Evolutionary conservation across 257 asterid genomes (phyloP).

Genomic region (Solanum medicagineum): DNA sequence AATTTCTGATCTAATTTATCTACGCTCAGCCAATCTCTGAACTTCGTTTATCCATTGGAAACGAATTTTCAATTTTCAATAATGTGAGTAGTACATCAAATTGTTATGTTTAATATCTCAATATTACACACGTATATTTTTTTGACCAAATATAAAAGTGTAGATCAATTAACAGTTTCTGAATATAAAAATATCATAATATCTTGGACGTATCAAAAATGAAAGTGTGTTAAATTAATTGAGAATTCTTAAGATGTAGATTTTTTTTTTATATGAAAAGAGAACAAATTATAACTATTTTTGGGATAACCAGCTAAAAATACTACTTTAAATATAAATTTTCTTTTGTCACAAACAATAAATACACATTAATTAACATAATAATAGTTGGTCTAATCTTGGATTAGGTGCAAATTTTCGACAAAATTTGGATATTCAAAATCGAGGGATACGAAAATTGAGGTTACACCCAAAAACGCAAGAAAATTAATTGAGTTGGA

Average conservation of each 20-base stretch:
- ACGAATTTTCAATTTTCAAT: neutral
- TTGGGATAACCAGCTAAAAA: neutral
- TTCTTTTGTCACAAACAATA: neutral
- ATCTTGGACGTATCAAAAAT: neutral
- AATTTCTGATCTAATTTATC: neutral
- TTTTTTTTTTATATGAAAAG: neutral
- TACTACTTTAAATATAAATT: neutral
- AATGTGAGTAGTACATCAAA: neutral
- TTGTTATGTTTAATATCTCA: too few species aligned
- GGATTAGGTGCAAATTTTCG: constrained; percentile 8
- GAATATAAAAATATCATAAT: neutral
- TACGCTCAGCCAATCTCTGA: too few species aligned
- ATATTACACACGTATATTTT: neutral
- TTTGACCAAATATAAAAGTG: neutral
- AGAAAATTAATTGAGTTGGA: neutral
- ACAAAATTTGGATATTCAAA: constrained; percentile 19
- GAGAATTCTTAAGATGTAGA: neutral
- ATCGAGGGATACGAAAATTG: constrained; percentile 7
- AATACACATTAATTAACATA: constrained; percentile 3
- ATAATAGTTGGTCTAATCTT: constrained; percentile 13
- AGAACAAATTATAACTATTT: neutral
- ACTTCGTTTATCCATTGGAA: neutral
- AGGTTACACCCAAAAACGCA: neutral
- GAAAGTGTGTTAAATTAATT: neutral
- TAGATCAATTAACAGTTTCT: neutral